A percentile compares a stretch with the other conserved stretches of the same genome.
Evolutionary conservation across 2,329 filamentous ascomycete genomes (phyloP).

Genomic region (Penicillium fuscoglaucum): DNA sequence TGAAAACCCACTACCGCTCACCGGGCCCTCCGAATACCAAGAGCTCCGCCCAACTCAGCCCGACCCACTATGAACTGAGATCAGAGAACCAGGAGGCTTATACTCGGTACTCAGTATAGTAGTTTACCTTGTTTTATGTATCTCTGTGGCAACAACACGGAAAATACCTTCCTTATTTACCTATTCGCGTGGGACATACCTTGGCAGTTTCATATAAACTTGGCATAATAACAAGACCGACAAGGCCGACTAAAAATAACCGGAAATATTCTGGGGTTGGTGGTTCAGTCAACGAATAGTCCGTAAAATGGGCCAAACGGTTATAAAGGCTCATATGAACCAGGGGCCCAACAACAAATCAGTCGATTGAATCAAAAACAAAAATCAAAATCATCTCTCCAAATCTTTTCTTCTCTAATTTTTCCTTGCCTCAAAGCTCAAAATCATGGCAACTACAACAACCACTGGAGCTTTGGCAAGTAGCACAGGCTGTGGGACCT

Average conservation of each 20-base stretch:
- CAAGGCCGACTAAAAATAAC: conserved; percentile 1
- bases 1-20: background rate
- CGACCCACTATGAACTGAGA: background rate
- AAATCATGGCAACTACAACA: conserved; percentile 8
- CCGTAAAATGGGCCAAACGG: background rate
- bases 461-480: conserved; percentile 12
- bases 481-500: conserved; percentile 16
- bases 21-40: background rate
- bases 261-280: background rate
- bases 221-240: background rate
- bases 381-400: background rate
- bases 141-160: background rate
- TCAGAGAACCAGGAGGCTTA: background rate
- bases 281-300: background rate
- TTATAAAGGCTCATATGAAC: background rate
- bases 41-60: background rate
- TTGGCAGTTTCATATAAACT: background rate
- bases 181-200: background rate
- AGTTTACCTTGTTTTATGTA: background rate
- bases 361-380: background rate
- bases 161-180: background rate
- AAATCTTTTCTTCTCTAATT: background rate
- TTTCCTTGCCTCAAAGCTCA: background rate
- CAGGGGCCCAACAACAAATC: background rate
- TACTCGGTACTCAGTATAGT: background rate